Conservation (phyloP, 2,329 filamentous ascomycete species). For the Teratosphaeria gauchensis region DNA sequence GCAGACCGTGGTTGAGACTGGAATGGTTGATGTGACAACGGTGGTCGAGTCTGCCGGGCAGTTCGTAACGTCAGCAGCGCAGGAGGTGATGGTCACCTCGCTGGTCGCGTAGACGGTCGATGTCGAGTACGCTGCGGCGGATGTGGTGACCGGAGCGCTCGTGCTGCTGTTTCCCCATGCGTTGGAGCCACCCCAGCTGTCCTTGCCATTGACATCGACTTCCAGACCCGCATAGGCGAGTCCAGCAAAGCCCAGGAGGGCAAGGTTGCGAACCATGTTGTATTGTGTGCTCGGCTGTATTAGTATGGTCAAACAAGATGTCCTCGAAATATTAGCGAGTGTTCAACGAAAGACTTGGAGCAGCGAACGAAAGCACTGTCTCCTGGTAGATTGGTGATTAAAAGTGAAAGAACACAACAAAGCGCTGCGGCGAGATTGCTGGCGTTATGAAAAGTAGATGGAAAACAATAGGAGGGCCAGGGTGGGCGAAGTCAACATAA, state of each 20-base stretch:
- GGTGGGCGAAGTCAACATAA: neutral
- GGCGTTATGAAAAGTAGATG: neutral
- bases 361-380: conserved; percentile 4
- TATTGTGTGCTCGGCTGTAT: neutral
- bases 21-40: conserved; percentile 27
- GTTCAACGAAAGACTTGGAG: conserved; percentile 1
- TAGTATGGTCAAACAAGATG: neutral
- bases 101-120: conserved; percentile 12
- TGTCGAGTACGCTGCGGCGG: conserved; percentile 5
- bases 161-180: neutral
- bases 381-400: neutral
- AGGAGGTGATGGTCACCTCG: conserved; percentile 14
- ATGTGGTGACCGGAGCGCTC: neutral
- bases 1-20: conserved; percentile 35
- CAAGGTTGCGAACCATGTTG: conserved; percentile 1
- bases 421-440: neutral
- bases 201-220: neutral
- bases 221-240: neutral
- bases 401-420: neutral
- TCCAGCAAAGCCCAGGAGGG: conserved; percentile 1
- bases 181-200: neutral
- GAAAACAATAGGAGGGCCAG: neutral
- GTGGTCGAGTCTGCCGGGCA: conserved; percentile 15
- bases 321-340: neutral
- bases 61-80: conserved; percentile 10